Base-by-base conservation (phyloP, 2,329 filamentous ascomycete species). In the Penicillium sp. region DNA sequence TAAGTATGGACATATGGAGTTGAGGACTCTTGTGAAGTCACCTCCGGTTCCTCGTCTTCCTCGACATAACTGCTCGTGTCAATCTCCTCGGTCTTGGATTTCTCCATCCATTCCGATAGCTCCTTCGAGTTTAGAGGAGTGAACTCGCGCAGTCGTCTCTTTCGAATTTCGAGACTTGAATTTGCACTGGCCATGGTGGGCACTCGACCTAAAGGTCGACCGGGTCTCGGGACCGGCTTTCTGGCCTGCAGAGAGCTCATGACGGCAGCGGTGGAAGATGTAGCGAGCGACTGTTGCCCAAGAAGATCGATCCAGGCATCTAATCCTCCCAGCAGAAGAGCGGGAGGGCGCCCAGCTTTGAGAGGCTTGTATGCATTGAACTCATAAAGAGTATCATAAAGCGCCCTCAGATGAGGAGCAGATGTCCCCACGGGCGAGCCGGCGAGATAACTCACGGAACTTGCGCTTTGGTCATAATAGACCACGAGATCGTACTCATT, bases 301-400 rank as follows among this genome's bases (percentile, higher is more conserved):
- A 96, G 81, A n/a, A 94, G 75, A 65, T 94, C 88, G 16, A 86
- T 77, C 94, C 94, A 99, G 4, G 91, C 90, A 63, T 92, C 86
- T 10, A 99, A 73, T 0, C 94, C 94, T 16, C 94, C 94, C 49
- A 83, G 79, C 1, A 99, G 78, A 31, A 99, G 79, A 52, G 91
- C 89, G 0, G 93, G 92, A 3, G 83, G 81, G 24, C 86, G 81
- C 54, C 85, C 77, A 53, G 76, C 75, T 44, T 75, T 88, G 31
- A 96, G 75, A 9, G 88, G 87, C 62, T 89, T 90, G 14, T 87
- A 86, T 54, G 88, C 89, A 62, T 92, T 96, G 73, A 92, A 95
- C 54, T 94, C 87, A 49, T 87, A 86, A 4, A 99, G 77, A 0
- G 93, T 92, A 58, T 91, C 87, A 66, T 89, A 86, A 11, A 99